These are phyloP conservation scores for Diplocarpon mali DNA, from an alignment of 2,329 filamentous ascomycete genomes.

Conservation along the genomic window DNA sequence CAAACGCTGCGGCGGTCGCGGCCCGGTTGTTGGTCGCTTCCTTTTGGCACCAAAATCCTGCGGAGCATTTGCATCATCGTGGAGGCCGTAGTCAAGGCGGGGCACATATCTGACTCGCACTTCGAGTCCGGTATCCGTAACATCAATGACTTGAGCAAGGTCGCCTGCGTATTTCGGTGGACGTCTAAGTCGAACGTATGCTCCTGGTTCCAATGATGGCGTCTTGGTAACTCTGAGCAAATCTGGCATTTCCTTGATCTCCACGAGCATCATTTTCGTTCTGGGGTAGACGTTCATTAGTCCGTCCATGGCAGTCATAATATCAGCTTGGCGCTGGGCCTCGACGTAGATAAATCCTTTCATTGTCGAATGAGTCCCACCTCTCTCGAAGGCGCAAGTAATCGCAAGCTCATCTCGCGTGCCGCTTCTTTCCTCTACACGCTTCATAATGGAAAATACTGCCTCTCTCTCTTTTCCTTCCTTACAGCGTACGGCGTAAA, in stretches of 20 bases:
- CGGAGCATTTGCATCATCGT: constrained; percentile 56
- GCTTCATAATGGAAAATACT: constrained; percentile 77
- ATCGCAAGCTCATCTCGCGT: constrained; percentile 76
- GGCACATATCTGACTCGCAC: constrained; percentile 82
- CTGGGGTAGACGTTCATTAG: constrained; percentile 85
- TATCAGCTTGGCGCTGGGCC: constrained; percentile 76
- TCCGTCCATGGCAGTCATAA: constrained; percentile 70
- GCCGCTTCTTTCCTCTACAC: constrained; percentile 67
- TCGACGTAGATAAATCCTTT: constrained; percentile 94
- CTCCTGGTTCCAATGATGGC: constrained; percentile 71
- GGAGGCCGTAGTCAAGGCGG: constrained; percentile 79
- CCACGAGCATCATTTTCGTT: constrained; percentile 75
- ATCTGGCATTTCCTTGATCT: constrained; percentile 96
- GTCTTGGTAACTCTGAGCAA: constrained; percentile 84
- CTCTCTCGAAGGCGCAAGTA: constrained; percentile 85
- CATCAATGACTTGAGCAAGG: constrained; percentile 82
- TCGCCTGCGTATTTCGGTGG: constrained; percentile 76
- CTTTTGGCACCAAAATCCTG: constrained; percentile 47
- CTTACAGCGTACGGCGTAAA: constrained; percentile 89
- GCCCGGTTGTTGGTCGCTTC: constrained; percentile 58
- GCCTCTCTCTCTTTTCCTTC: constrained; percentile 93
- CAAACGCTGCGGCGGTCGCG: constrained; percentile 73
- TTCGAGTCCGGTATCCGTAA: constrained; percentile 85
- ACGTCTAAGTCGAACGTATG: constrained; percentile 81
- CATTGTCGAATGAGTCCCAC: constrained; percentile 67